phyloP scores from a whole-genome alignment of 2,329 filamentous ascomycete species.

The Botryotinia calthae region DNA sequence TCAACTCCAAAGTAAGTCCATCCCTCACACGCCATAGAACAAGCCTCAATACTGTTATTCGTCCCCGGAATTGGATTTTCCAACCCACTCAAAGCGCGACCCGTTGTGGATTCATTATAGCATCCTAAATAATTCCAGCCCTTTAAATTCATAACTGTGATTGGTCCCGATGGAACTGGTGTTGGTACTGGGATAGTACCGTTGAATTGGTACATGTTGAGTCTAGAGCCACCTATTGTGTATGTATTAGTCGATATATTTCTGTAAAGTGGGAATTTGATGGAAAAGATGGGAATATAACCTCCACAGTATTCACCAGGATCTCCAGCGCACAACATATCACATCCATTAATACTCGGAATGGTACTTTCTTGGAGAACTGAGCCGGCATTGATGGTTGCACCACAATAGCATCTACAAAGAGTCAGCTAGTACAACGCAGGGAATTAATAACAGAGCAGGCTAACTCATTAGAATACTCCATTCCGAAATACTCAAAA shows the following conservation, averaged over 20 bases:
- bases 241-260: background rate
- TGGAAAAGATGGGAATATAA: background rate
- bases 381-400: conserved; percentile 26
- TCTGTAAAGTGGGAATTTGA: background rate
- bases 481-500: conserved; percentile 37
- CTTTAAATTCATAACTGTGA: conserved; percentile 24
- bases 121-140: conserved; percentile 27
- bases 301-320: conserved; percentile 39
- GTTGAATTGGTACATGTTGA: conserved; percentile 25
- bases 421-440: background rate
- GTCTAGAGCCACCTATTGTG: background rate
- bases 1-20: conserved; percentile 43
- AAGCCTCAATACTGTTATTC: conserved; percentile 34
- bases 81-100: conserved; percentile 23
- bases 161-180: conserved; percentile 20
- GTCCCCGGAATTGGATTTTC: conserved; percentile 18
- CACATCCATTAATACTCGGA: conserved; percentile 28
- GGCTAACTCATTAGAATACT: conserved; percentile 30
- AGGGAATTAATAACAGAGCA: too few relatives aligned
- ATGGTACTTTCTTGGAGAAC: conserved; percentile 18
- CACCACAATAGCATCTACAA: conserved; percentile 33
- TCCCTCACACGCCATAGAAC: conserved; percentile 32
- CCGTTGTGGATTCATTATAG: conserved; percentile 26
- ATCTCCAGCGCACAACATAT: conserved; percentile 35
- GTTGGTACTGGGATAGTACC: conserved; percentile 5